Conservation (phyloP, 2,329 filamentous ascomycete species). For the Trichophyton schoenleinii region DNA sequence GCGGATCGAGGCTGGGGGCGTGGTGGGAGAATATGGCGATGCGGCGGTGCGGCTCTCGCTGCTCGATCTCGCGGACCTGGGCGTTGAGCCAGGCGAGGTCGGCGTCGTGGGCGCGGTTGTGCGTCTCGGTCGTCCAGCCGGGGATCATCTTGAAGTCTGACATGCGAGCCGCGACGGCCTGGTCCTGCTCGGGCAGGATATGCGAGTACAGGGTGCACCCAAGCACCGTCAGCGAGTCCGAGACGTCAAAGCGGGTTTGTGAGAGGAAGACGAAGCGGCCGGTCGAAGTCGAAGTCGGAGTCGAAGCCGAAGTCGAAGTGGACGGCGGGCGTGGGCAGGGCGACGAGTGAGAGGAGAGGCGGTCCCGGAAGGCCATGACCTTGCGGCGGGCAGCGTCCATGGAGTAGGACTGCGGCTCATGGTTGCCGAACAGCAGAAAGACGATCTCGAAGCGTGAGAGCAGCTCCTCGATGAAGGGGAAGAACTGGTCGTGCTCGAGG, state of each 20-base stretch:
- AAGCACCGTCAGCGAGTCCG: constrained; percentile 24
- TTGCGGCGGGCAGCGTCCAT: constrained; percentile 11
- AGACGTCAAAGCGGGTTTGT: constrained; percentile 24
- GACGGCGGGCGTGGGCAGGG: too few relatives aligned
- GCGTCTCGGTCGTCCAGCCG: constrained; percentile 38
- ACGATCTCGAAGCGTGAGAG: constrained; percentile 35
- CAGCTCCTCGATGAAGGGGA: constrained; percentile 35
- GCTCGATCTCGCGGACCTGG: constrained; percentile 20
- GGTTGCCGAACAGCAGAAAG: constrained; percentile 41
- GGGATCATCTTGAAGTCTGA: constrained; percentile 42
- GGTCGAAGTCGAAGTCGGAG: background rate
- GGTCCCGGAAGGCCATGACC: constrained; percentile 12
- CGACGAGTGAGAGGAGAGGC: background rate
- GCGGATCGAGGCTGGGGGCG: constrained; percentile 33
- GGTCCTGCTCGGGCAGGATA: constrained; percentile 25
- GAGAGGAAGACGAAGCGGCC: constrained; percentile 27
- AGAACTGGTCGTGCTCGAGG: constrained; percentile 22
- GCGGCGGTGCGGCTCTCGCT: constrained; percentile 17
- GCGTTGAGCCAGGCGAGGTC: constrained; percentile 40
- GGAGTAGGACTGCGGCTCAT: constrained; percentile 35
- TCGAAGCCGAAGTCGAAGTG: too few relatives aligned
- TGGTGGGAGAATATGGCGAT: constrained; percentile 33
- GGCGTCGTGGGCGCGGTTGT: constrained; percentile 35
- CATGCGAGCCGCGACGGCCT: constrained; percentile 33
- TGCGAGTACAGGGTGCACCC: constrained; percentile 40